A percentile compares a stretch with the other conserved stretches of the same genome.
Conservation (phyloP, 495 filamentous ascomycete genomes). For the Saxophila tyrrhenica region DNA sequence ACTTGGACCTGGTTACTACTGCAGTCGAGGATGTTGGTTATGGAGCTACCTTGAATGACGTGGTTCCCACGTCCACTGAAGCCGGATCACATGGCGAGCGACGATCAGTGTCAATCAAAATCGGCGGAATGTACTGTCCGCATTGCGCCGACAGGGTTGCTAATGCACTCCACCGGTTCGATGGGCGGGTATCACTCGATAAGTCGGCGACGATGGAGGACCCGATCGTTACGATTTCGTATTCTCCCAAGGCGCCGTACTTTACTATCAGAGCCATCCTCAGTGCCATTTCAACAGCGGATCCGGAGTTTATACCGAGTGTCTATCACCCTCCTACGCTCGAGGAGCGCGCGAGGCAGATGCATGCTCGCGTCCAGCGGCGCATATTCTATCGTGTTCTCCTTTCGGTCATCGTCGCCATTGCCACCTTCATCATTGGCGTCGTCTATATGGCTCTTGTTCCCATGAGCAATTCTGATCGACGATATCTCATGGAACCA, state of each 20-base stretch:
- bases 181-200: constrained; percentile 39
- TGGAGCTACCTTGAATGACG: constrained; percentile 50
- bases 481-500: constrained; percentile 54
- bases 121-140: constrained; percentile 81
- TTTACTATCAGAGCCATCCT: constrained; percentile 73
- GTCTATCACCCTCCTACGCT: constrained; percentile 74
- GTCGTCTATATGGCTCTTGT: constrained; percentile 86
- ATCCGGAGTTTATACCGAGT: constrained; percentile 51
- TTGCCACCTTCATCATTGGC: constrained; percentile 83
- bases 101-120: constrained; percentile 51
- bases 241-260: constrained; percentile 52
- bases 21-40: constrained; percentile 75
- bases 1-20: constrained; percentile 48
- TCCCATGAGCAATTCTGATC: constrained; percentile 40
- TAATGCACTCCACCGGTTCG: constrained; percentile 37
- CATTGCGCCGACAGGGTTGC: constrained; percentile 62
- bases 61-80: constrained; percentile 22
- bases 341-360: constrained; percentile 68
- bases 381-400: constrained; percentile 43
- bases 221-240: constrained; percentile 61
- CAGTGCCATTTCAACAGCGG: constrained; percentile 48
- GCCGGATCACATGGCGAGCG: constrained; percentile 7
- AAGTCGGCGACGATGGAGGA: constrained; percentile 38
- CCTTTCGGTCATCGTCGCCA: constrained; percentile 59
- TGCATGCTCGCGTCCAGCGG: constrained; percentile 26